These are phyloP conservation scores for Cutaneotrichosporon cavernicola DNA, from an alignment of 1,284 basidiomycete genomes.

Conservation along the genomic window DNA sequence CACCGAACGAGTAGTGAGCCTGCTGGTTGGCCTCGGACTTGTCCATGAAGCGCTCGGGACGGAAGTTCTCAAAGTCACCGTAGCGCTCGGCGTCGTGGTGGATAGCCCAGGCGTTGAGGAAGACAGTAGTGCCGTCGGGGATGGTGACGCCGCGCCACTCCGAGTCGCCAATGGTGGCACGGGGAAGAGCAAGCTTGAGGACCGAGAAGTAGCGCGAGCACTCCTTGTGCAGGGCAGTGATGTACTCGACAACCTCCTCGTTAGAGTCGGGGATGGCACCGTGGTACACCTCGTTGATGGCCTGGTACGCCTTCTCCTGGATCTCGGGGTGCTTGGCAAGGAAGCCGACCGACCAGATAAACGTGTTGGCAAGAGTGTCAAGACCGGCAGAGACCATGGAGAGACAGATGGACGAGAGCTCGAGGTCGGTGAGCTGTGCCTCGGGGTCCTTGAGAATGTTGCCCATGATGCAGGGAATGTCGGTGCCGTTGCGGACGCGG, in stretches of 20 bases:
- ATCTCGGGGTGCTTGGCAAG: slow-evolving; percentile 26
- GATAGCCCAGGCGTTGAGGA: slow-evolving; percentile 44
- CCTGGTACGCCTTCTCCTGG: slow-evolving; percentile 25
- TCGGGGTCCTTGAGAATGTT: slow-evolving; percentile 29
- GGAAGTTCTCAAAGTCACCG: slow-evolving; percentile 25
- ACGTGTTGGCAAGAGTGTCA: slow-evolving; percentile 28
- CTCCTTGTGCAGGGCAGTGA: slow-evolving; percentile 23
- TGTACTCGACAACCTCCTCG: slow-evolving; percentile 24
- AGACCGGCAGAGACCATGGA: slow-evolving; percentile 29
- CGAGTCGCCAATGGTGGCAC: slow-evolving; percentile 24
- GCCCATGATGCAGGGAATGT: slow-evolving; percentile 27
- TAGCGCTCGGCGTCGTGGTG: slow-evolving; percentile 32
- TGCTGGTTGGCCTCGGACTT: slow-evolving; percentile 17
- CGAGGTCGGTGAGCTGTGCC: slow-evolving; percentile 20
- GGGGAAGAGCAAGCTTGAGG: slow-evolving; percentile 28
- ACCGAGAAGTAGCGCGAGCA: slow-evolving; percentile 27
- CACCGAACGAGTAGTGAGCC: slow-evolving; percentile 28
- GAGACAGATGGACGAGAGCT: slow-evolving; percentile 28
- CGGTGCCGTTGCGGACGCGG: slow-evolving; percentile 23
- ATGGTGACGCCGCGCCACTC: slow-evolving; percentile 38
- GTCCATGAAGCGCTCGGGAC: slow-evolving; percentile 26
- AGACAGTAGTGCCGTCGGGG: slow-evolving; percentile 40
- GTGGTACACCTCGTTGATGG: slow-evolving; percentile 17
- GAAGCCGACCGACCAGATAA: slow-evolving; percentile 27
- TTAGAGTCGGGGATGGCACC: slow-evolving; percentile 22